These are phyloP conservation scores for Pichia cactophila DNA, from an alignment of 1,139 yeast species.

Conservation along the genomic window DNA sequence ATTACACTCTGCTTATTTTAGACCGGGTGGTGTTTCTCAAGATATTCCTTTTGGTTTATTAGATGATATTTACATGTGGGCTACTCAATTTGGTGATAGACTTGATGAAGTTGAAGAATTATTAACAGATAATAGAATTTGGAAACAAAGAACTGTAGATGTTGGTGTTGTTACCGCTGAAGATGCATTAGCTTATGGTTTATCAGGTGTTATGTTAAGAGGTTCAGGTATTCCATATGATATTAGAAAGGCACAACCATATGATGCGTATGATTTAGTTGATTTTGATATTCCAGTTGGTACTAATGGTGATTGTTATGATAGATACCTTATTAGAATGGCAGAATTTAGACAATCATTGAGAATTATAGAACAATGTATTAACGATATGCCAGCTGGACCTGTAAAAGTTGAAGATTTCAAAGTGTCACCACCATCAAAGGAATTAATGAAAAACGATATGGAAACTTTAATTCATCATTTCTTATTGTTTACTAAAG, in stretches of 20 bases:
- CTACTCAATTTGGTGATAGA: conserved; percentile 91
- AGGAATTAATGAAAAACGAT: conserved; percentile 78
- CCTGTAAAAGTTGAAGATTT: conserved; percentile 89
- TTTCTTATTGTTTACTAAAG: conserved; percentile 80
- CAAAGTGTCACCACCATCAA: conserved; percentile 79
- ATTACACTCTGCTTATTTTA: conserved; percentile 77
- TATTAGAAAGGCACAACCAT: conserved; percentile 80
- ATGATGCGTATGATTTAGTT: conserved; percentile 81
- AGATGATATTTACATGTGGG: conserved; percentile 94
- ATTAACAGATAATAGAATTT: conserved; percentile 84
- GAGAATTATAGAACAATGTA: conserved; percentile 83
- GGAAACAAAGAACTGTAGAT: conserved; percentile 82
- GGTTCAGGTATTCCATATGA: conserved; percentile 88
- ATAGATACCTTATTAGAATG: conserved; percentile 83
- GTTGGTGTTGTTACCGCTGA: conserved; percentile 80
- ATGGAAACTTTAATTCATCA: conserved; percentile 92
- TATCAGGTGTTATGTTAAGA: conserved; percentile 85
- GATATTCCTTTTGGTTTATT: conserved; percentile 80
- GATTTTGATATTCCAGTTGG: conserved; percentile 89
- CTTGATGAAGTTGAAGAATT: conserved; percentile 86
- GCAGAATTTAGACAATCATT: conserved; percentile 87
- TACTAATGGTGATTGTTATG: conserved; percentile 83
- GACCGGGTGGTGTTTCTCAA: conserved; percentile 92
- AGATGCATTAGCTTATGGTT: conserved; percentile 75
- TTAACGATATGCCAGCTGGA: conserved; percentile 88